A percentile compares a stretch with the other conserved stretches of the same genome.
Conservation (phyloP, 305 asterid species). For the Striga hermonthica region DNA sequence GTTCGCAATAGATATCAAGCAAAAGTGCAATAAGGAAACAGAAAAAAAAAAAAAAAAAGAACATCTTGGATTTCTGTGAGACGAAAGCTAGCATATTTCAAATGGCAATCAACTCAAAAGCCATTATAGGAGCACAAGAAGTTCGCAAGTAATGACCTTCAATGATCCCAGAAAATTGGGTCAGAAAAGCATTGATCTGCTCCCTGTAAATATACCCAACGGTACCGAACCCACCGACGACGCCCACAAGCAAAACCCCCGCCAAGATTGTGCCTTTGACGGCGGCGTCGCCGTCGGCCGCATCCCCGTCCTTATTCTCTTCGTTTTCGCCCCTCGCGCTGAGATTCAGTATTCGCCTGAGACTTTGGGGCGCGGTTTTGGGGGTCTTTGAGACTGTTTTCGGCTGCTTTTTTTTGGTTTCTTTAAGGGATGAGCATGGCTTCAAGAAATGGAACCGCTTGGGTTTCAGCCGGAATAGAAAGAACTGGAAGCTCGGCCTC, state of each 20-base stretch:
- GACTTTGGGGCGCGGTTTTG: conserved; percentile 54
- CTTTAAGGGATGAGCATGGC: conserved; percentile 76
- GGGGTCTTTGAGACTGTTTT: conserved; percentile 56
- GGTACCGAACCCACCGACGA: conserved; percentile 83
- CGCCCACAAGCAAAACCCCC: conserved; percentile 76
- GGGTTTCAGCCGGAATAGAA: conserved; percentile 50
- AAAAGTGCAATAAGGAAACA: neutral
- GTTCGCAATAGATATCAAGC: conserved; percentile 22
- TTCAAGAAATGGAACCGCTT: conserved; percentile 66
- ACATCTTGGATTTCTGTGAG: conserved; percentile 18
- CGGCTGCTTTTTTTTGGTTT: conserved; percentile 60
- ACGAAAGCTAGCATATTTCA: neutral
- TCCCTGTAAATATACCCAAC: conserved; percentile 82
- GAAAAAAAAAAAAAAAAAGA: conserved; percentile 20
- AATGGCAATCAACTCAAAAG: conserved; percentile 19
- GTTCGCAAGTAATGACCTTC: conserved; percentile 52
- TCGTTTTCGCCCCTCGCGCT: conserved; percentile 48
- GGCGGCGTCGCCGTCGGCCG: conserved; percentile 40
- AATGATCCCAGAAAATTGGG: conserved; percentile 71
- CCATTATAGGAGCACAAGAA: conserved; percentile 3
- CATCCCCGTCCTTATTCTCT: conserved; percentile 32
- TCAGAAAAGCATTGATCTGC: conserved; percentile 82
- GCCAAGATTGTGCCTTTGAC: conserved; percentile 89
- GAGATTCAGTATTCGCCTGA: conserved; percentile 53
- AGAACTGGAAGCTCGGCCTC: conserved; percentile 34